These are phyloP conservation scores for Pezicula rhizophila DNA, from an alignment of 2,329 filamentous ascomycete species.

Conservation along the genomic window DNA sequence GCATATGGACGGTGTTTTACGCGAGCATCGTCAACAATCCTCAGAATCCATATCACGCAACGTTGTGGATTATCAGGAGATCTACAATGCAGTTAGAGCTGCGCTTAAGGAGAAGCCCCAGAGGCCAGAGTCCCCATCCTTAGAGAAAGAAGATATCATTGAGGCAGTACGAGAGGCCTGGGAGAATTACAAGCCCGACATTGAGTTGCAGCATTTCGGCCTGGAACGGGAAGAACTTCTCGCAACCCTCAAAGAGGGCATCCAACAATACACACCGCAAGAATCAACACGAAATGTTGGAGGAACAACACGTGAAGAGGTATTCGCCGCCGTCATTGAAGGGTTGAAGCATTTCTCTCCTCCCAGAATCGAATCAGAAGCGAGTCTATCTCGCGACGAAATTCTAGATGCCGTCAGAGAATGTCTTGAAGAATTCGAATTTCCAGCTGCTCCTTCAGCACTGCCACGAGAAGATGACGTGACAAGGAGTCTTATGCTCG, in stretches of 20 bases:
- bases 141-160: conserved; percentile 78
- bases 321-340: conserved; percentile 79
- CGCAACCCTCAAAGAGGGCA: conserved; percentile 76
- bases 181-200: conserved; percentile 91
- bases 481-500: conserved; percentile 55
- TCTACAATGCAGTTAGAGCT: conserved; percentile 77
- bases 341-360: conserved; percentile 76
- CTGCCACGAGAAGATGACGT: conserved; percentile 48
- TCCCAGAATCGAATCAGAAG: conserved; percentile 64
- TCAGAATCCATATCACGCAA: conserved; percentile 57
- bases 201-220: conserved; percentile 83
- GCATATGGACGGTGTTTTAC: conserved; percentile 74
- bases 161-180: conserved; percentile 84
- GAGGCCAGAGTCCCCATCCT: conserved; percentile 41
- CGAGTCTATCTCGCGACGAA: conserved; percentile 71
- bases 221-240: conserved; percentile 87
- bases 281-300: conserved; percentile 35
- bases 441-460: conserved; percentile 56
- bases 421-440: conserved; percentile 80
- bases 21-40: conserved; percentile 67
- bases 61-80: conserved; percentile 72
- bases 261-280: conserved; percentile 62
- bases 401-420: conserved; percentile 79
- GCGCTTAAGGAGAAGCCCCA: conserved; percentile 55
- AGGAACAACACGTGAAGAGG: conserved; percentile 73